Evolutionary conservation across 768 basidiomycete species (phyloP).

Genomic region (Daedaleopsis nitida): DNA sequence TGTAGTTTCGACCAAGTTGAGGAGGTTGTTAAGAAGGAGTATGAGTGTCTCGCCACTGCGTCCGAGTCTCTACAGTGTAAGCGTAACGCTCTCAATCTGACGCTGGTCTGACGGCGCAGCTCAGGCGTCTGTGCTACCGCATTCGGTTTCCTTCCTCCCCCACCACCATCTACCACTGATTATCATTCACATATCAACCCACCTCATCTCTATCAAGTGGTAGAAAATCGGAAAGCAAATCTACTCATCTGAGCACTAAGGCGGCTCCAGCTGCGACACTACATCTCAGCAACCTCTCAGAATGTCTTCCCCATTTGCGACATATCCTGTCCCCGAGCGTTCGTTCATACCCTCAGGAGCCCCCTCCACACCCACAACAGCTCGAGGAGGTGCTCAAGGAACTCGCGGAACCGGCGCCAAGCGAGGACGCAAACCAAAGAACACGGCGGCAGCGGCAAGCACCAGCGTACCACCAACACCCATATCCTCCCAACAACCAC

Average conservation of each 20-base stretch:
- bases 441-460: slow-evolving; percentile 17
- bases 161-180: background rate
- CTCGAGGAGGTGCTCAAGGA: slow-evolving; percentile 18
- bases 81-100: no score
- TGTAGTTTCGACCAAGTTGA: no score
- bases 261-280: no score
- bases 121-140: background rate
- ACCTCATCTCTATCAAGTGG: no score
- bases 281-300: background rate
- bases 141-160: background rate
- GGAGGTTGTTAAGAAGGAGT: background rate
- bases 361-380: slow-evolving; percentile 13
- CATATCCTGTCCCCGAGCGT: slow-evolving; percentile 28
- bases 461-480: slow-evolving; percentile 21
- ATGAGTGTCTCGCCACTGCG: background rate
- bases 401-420: slow-evolving; percentile 29
- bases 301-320: slow-evolving; percentile 32
- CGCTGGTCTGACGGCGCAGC: no score
- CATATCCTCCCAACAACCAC: slow-evolving; percentile 11
- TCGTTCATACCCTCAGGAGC: slow-evolving; percentile 24
- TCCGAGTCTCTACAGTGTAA: no score
- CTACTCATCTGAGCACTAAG: no score
- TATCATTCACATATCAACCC: background rate
- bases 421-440: slow-evolving; percentile 36
- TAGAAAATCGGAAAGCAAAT: no score